Evolutionary conservation across 305 asterid species (phyloP).

Genomic region (Solanum aculeatissimum): DNA sequence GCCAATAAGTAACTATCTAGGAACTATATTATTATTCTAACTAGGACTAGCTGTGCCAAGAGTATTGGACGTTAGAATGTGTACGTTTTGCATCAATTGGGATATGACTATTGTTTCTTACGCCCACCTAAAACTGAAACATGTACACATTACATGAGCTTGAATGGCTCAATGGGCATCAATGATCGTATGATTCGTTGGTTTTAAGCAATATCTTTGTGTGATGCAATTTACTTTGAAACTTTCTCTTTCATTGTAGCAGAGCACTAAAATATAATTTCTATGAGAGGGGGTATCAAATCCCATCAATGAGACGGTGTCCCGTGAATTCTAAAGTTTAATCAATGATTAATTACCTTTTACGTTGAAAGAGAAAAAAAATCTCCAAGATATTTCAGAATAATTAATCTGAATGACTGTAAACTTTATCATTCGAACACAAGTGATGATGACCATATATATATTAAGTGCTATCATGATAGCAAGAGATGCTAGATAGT

Average conservation of each 20-base stretch:
- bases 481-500: too few species aligned
- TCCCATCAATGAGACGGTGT: too few species aligned
- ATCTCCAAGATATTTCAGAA: too few species aligned
- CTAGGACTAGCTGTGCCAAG: not conserved
- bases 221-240: not conserved
- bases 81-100: not conserved
- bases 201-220: not conserved
- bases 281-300: too few species aligned
- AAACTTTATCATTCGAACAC: too few species aligned
- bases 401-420: too few species aligned
- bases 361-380: too few species aligned
- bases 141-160: not conserved
- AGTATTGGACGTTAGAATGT: not conserved
- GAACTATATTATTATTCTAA: not conserved
- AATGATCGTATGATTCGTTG: not conserved
- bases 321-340: too few species aligned
- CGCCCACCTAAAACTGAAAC: not conserved
- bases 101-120: not conserved
- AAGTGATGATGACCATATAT: too few species aligned
- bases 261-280: not conserved
- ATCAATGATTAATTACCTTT: too few species aligned
- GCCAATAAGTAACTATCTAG: not conserved
- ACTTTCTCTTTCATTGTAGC: not conserved
- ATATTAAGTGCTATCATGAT: too few species aligned
- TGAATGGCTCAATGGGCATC: not conserved